phyloP scores from a whole-genome alignment of 202 grass and related monocot species.

The Schoenoplectus triqueter region DNA sequence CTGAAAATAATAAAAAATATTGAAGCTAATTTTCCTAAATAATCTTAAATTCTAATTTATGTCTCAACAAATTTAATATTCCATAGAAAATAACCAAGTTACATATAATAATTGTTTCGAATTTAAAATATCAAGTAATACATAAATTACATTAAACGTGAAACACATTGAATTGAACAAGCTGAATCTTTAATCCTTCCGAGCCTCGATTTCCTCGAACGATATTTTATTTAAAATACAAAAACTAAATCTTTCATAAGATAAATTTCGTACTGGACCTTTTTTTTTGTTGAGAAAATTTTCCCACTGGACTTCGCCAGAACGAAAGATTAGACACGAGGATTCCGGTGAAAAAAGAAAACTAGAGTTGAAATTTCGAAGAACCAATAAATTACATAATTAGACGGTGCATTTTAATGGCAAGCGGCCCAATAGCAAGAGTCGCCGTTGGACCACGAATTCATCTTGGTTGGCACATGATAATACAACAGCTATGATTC shows the following conservation, averaged over 20 bases:
- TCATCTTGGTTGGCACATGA: slow-evolving; percentile 37
- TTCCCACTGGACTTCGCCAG: not conserved
- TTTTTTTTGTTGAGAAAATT: not conserved
- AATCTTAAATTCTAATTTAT: too few relatives aligned
- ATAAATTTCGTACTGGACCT: not conserved
- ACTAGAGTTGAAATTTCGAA: not conserved
- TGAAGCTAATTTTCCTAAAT: too few relatives aligned
- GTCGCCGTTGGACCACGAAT: slow-evolving; percentile 36
- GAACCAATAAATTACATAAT: slow-evolving; percentile 5
- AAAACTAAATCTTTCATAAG: not conserved
- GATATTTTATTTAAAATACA: not conserved
- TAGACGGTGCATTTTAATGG: slow-evolving; percentile 25
- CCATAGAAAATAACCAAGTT: too few relatives aligned
- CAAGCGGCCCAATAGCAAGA: not conserved
- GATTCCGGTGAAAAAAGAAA: not conserved
- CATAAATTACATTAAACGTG: too few relatives aligned
- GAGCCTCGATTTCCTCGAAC: not conserved
- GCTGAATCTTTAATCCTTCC: not conserved
- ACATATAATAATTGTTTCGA: too few relatives aligned
- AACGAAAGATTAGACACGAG: not conserved
- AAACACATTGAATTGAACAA: too few relatives aligned
- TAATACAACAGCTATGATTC: slow-evolving; percentile 34
- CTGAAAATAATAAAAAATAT: too few relatives aligned
- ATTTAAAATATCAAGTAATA: too few relatives aligned
- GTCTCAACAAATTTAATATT: too few relatives aligned